phyloP scores from a whole-genome alignment of 177 flowering plant genomes.

The Vitis hybrid region DNA sequence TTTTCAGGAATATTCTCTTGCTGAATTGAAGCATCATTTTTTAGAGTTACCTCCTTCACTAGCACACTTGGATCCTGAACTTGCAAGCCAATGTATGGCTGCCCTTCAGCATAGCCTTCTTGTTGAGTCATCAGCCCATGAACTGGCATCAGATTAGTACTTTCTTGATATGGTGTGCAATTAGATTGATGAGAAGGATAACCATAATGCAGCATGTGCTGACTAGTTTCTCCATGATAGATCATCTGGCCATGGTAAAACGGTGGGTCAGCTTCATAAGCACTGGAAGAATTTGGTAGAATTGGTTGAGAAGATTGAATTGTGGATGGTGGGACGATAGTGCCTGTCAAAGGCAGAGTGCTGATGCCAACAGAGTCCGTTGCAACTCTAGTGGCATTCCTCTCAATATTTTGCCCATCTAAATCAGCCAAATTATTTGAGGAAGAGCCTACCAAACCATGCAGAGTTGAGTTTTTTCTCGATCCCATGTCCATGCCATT shows the following conservation, averaged over 20 bases:
- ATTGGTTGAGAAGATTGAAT: constrained; percentile 33
- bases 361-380: constrained; percentile 22
- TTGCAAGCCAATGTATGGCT: constrained; percentile 22
- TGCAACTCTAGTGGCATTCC: constrained; percentile 30
- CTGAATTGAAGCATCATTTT: constrained; percentile 28
- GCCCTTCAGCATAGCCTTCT: constrained; percentile 30
- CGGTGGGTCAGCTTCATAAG: constrained; percentile 31
- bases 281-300: constrained; percentile 28
- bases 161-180: constrained; percentile 28
- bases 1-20: constrained; percentile 29
- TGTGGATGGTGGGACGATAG: constrained; percentile 25
- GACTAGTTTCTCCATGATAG: constrained; percentile 30
- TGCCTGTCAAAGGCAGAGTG: constrained; percentile 27
- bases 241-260: constrained; percentile 34
- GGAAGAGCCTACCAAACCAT: constrained; percentile 47
- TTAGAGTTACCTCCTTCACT: constrained; percentile 30
- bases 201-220: constrained; percentile 30
- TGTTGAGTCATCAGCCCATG: constrained; percentile 30
- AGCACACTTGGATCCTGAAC: constrained; percentile 23
- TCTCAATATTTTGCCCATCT: constrained; percentile 35
- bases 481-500: constrained; percentile 89
- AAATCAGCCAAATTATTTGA: constrained; percentile 55
- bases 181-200: constrained; percentile 24
- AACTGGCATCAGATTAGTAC: constrained; percentile 17
- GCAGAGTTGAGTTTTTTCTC: constrained; percentile 42